Base-by-base conservation (phyloP, 371 early-diverging fungal genomes). In the Apophysomyces elegans region DNA sequence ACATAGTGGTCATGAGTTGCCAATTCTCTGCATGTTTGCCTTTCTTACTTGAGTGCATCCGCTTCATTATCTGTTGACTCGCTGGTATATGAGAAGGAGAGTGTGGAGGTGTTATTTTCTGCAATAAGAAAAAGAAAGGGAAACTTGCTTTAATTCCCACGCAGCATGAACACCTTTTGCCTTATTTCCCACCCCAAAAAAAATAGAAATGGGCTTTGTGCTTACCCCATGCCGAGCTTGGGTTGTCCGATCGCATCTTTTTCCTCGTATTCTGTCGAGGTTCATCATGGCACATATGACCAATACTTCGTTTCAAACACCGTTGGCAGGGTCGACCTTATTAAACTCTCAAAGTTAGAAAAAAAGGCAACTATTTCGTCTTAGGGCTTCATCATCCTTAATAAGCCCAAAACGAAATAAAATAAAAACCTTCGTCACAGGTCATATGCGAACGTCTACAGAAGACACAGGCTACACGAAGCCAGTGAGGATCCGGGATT, bases 251-350 rank as follows among this genome's bases (percentile, higher is more conserved):
- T 50, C 54, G 54, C 9, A 21, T 21, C 54, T 50, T 50, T 50
- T 50, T 50, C 21, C 54, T 50, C 7, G 54, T 50, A 18, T n/a
- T 50, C 21, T 50, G 47, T 50, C 65, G 59, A 16, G 84, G 77
- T 66, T 93, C 92, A 37, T 72, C 72, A 39, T 91, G 90, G 76
- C 96, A 96, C 63, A 94, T 71, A 70, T 94, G 93, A 14, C 91
- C 91, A 70, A 96, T 96, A 70, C 89, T 90, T 50, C 95, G 84
- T 74, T 93, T 93, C 63, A 96, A 90, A 70, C 96, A 96, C 32
- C 96, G 90, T 72, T 91, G 91, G 73, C 96, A 96, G 12, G 96
- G 96, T 9, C 96, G 88, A 58, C 87, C 89, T 87, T 41, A 45
- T 1, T 0, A 61, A 61, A 26, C 32, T 26, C 32, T 26, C 32